Evolutionary conservation across 108 stramenopile genomes (phyloP).

Genomic region (Stephanodiscus triporus): DNA sequence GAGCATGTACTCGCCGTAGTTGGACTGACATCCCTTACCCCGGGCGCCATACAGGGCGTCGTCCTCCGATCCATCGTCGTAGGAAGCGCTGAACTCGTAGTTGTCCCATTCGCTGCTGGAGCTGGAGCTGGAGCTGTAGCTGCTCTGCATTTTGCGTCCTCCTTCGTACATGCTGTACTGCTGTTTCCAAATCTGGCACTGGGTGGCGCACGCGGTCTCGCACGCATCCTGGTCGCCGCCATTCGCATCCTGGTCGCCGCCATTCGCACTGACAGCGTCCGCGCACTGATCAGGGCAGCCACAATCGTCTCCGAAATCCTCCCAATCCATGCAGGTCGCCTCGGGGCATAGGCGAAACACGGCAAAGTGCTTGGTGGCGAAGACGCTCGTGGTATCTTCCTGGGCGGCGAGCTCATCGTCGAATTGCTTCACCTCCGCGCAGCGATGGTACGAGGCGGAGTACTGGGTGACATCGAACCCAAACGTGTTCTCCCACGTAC

Average conservation of each 20-base stretch:
- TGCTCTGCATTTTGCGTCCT: background rate
- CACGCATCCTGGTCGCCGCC: background rate
- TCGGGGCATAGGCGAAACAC: slow-evolving; percentile 82
- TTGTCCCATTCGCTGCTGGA: background rate
- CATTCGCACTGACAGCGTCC: background rate
- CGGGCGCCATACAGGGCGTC: slow-evolving; percentile 28
- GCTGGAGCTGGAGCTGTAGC: too few species aligned
- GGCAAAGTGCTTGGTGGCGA: slow-evolving; percentile 74
- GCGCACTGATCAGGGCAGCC: slow-evolving; percentile 12
- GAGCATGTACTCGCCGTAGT: slow-evolving; percentile 83
- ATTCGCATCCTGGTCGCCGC: background rate
- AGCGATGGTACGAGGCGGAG: slow-evolving; percentile 81
- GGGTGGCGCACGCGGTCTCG: background rate
- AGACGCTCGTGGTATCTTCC: slow-evolving; percentile 53
- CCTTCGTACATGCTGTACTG: background rate
- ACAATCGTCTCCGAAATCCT: slow-evolving; percentile 13
- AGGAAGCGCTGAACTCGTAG: background rate
- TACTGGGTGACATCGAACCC: slow-evolving; percentile 68
- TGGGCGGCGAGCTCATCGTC: slow-evolving; percentile 51
- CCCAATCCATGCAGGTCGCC: slow-evolving; percentile 51
- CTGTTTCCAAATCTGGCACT: slow-evolving; percentile 7
- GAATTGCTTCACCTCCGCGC: slow-evolving; percentile 53
- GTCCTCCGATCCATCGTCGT: background rate
- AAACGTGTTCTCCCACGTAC: slow-evolving; percentile 32
- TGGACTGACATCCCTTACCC: slow-evolving; percentile 60